Percentiles rank a stretch among this genome's conserved stretches.
These are phyloP conservation scores for Colletotrichum eleusines DNA, from an alignment of 2,329 filamentous ascomycete species.

Conservation along the genomic window DNA sequence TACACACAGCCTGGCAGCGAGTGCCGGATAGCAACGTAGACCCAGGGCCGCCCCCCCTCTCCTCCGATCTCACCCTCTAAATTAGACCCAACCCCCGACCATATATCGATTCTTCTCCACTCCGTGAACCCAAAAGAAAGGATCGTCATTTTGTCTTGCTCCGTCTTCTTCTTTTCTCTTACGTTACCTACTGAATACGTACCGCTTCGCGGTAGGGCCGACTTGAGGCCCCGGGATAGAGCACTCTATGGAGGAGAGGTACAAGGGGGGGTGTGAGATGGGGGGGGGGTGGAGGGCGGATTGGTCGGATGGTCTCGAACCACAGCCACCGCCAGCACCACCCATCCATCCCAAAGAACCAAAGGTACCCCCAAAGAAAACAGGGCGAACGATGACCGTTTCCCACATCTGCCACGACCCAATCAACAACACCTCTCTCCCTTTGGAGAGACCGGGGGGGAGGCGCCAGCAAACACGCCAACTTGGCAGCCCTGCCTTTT, in stretches of 20 bases:
- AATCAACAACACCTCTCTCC: slow-evolving; percentile 15
- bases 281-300: too few species aligned
- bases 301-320: background rate
- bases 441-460: background rate
- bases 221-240: background rate
- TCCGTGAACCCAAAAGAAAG: background rate
- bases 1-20: background rate
- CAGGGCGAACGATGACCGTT: slow-evolving; percentile 40
- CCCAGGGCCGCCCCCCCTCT: background rate
- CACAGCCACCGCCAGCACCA: slow-evolving; percentile 2
- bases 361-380: slow-evolving; percentile 10
- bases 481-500: slow-evolving; percentile 39
- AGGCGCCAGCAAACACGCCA: background rate
- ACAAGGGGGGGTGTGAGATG: background rate
- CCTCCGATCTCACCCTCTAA: background rate
- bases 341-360: background rate
- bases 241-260: background rate
- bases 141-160: background rate
- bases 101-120: background rate
- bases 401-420: slow-evolving; percentile 19
- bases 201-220: background rate
- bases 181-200: background rate
- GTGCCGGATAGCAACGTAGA: background rate
- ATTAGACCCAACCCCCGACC: background rate
- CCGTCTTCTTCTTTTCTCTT: background rate